phyloP scores from a whole-genome alignment of 1,139 yeast genomes.

The Pichiaceae sp. region DNA sequence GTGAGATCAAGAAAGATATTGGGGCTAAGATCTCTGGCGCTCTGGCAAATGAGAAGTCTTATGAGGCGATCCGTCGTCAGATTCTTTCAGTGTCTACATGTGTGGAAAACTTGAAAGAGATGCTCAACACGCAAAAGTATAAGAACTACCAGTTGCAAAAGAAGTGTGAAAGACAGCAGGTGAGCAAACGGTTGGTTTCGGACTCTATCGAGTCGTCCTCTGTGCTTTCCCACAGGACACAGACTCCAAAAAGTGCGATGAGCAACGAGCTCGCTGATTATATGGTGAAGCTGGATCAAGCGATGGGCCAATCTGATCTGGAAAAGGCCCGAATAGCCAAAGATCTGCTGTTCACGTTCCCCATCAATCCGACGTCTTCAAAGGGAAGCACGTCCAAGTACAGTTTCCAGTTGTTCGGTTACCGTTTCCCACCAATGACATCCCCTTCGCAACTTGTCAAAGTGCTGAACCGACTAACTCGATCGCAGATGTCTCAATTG shows the following conservation, averaged over 20 bases:
- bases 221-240: neutral
- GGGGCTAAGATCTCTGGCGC: conserved; percentile 3
- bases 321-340: conserved; percentile 13
- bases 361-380: conserved; percentile 8
- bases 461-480: conserved; percentile 5
- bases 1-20: conserved; percentile 19
- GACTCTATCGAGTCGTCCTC: neutral
- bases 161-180: neutral
- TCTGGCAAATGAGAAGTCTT: neutral
- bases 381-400: conserved; percentile 10
- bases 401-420: conserved; percentile 27
- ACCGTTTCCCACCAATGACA: conserved; percentile 14
- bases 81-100: neutral
- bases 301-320: conserved; percentile 3
- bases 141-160: neutral
- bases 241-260: neutral
- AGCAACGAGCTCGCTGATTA: conserved; percentile 4
- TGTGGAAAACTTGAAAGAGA: neutral
- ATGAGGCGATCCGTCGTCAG: neutral
- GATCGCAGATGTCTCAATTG: conserved; percentile 21
- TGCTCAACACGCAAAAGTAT: neutral
- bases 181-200: neutral
- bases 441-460: conserved; percentile 2
- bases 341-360: conserved; percentile 10
- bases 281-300: conserved; percentile 4